Base-by-base conservation (phyloP, 768 basidiomycete species). In the Collybia sp. region DNA sequence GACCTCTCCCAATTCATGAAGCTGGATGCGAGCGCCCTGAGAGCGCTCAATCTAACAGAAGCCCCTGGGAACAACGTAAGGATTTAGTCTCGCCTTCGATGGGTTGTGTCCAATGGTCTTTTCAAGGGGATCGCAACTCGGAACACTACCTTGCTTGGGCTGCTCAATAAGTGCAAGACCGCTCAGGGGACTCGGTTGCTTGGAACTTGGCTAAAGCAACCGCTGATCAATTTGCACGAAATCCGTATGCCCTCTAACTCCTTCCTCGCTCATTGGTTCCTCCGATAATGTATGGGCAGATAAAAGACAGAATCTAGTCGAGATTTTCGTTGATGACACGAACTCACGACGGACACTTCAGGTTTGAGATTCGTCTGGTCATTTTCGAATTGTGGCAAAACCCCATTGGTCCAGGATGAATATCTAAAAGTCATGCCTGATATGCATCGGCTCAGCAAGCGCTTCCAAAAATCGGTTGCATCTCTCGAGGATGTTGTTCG, bases 121-220 rank as follows among this genome's bases (percentile, higher is more conserved):
- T 38, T 12, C n/a, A n/a, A 83, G 79, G 77, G 75, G 35, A 77
- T 76, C 6, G 70, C 79, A 1, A 83, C 81, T 44, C 86, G 89
- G 58, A 93, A 88, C 52, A 89, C 88, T 25, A 94, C 91, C 3
- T 63, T 99, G 5, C 82, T 93, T 44, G 93, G 93, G 1, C 69
- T 96, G 6, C 67, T 99, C 47, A 96, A 98, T 62, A 89, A 88
- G 55, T 96, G 95, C 71, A 96, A 96, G 67, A 98, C 96, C 0
- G 82, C 90, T 0, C 96, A 99, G 60, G 96, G 96, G 0, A 83
- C 88, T 12, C 71, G 96, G 45, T 62, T 96, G 34, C 72, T 99
- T 2, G 88, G 84, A 0, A 84, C 83, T 40, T 98, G 95, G 95
- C 69, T 99, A 35, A 97, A 96, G 59, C 96, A 98, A 61, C 96